Base-by-base conservation (phyloP, 1,139 yeast genomes). In the Arxiozyma heterogenica region DNA sequence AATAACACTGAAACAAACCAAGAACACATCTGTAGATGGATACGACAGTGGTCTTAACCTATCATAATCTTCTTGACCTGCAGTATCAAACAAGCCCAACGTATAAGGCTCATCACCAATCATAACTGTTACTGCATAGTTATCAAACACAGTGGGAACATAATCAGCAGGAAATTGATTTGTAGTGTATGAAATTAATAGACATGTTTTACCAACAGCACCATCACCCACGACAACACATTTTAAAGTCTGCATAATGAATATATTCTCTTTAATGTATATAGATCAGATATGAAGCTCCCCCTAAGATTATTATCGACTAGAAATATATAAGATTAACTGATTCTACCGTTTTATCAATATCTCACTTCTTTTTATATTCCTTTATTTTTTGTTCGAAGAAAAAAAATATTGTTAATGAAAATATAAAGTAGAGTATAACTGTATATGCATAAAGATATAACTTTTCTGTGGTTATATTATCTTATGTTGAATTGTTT, bases 41-140 rank as follows among this genome's bases (percentile, higher is more conserved):
- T 93, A 93, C 56, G 95, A 86, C 64, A 93, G 80, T 12, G 98
- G 98, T 74, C 98, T 87, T 69, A 93, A 77, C 70, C 98, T 81
- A 73, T 93, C 98, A 72, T 93, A 93, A 76, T 93, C 98, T 79
- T 91, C 98, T 76, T 93, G 98, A 49, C 98, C 98, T 22, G 98
- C 98, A 49, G 98, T 93, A 75, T 93, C 98, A 69, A 91, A 93
- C 59, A 93, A 77, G 18, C 98, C 98, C 66, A 93, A 81, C 23
- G 97, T 93, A 72, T 89, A 91, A 48, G 98, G 98, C 73, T 91
- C 98, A 70, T 91, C 98, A 52, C 97, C 98, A 70, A 93, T 93
- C 81, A 93, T 91, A 54, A 93, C 98, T 1, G 98, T 91, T 53
- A 93, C 98, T 15, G 98, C 98, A 70, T 93, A 93, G 75, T 93